Base-by-base conservation (phyloP, 164 flowering plant species). In the Sextonia rubra region DNA sequence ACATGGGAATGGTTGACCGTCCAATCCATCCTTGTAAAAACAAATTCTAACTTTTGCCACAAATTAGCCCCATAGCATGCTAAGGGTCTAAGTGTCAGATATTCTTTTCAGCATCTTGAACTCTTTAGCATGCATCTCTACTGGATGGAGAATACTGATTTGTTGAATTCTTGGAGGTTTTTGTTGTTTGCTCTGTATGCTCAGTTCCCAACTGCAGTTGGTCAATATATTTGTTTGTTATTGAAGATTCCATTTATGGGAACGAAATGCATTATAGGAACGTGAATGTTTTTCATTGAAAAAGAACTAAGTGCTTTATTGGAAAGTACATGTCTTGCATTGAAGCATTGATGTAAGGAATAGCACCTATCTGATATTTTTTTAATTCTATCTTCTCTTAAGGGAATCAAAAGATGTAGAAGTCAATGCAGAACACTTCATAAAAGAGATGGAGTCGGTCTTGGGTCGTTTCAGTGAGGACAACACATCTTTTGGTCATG, bases 361-460 rank as follows among this genome's bases (percentile, higher is more conserved):
- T 49, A 69, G 23, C 69, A 52, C 47, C 24, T 17, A 56, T 47
- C 29, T 76, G 9, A 67, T 47, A 27, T n/a, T 32, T 30, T 61
- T 32, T 75, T 17, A 56, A 64, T 55, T 49, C 55, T 56, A 4
- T 75, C 25, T 2, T 48, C 24, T 44, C 15, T 58, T 72, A 74
- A 90, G 94, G 77, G 76, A 83, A 71, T 69, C 82, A 44, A 56
- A 87, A 68, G 90, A 78, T 70, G 94, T 91, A 65, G 84, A 89
- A 66, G 78, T 91, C 69, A 88, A 91, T 74, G 89, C 85, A 73
- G 91, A 91, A 55, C 86, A 81, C 48, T 93, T 95, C 72, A 67
- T 93, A 24, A 89, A 87, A 78, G 97, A 93, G 60, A 78, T 93
- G 80, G 93, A 91, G 77, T 89, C 93, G 11, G 84, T 82, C 37